Base-by-base conservation (phyloP, 441 rosid genomes). In the Arabidopsis lyrata region DNA sequence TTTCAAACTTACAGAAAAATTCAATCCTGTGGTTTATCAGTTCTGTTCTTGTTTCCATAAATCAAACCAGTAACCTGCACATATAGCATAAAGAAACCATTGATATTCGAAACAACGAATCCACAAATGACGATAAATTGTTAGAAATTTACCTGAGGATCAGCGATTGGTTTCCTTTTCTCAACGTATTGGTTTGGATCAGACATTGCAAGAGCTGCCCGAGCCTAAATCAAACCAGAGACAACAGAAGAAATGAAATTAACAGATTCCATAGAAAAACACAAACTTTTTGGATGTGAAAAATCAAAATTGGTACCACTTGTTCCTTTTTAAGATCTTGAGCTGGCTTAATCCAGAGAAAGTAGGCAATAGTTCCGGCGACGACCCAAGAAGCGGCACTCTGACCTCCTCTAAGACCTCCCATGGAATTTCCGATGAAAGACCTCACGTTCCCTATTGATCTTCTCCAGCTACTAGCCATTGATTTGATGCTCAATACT, bases 301-400 rank as follows among this genome's bases (percentile, higher is more conserved):
- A 63, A 50, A 1, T 34, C 8, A 3, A 71, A 41, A 42, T 52
- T 45, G 12, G 49, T 44, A 93, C 98, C 91, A 88, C 74, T 77
- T 90, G 95, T 48, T 90, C 85, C 60, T 87, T 87, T 75, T 78
- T 84, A 75, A 90, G 97, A 71, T 94, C 99, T 5, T 85, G 99
- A 53, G 90, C 78, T 24, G 99, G 99, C 76, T 90, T 91, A 66
- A 94, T 77, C 97, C 98, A 94, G 47, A 94, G 91, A 75, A 75
- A 88, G 77, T 92, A 92, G 5, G 99, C 99, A 34, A 94, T 81
- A 50, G 95, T 86, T 65, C 96, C 97, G 2, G 95, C 96, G 24
- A 94, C 93, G 18, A 80, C 66, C 97, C 98, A 93, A 16, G 98
- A 91, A 32, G 98, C 97, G 5, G 88, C 58, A 64, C 74, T 93